These are phyloP conservation scores for Pseudomassariella vexata DNA, from an alignment of 2,329 filamentous ascomycete species.

Conservation along the genomic window DNA sequence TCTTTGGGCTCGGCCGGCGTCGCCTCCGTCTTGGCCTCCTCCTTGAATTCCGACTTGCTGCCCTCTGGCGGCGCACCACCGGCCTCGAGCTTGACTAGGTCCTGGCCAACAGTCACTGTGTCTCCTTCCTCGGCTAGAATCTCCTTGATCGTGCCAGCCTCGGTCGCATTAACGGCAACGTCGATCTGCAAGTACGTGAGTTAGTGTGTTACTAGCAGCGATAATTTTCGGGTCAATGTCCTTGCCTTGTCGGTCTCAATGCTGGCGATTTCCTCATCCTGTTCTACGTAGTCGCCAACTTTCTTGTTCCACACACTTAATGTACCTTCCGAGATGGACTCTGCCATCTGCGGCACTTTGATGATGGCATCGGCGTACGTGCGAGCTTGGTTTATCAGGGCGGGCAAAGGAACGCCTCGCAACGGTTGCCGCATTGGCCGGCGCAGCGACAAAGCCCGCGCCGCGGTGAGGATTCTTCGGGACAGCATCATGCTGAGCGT, in stretches of 20 bases:
- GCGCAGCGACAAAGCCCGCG: constrained; percentile 31
- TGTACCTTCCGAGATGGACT: constrained; percentile 96
- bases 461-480: constrained; percentile 29
- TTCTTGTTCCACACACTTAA: constrained; percentile 92
- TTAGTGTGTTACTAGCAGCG: constrained; percentile 5
- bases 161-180: constrained; percentile 89
- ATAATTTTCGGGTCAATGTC: constrained; percentile 1
- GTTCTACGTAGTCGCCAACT: constrained; percentile 88
- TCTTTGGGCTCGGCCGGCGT: constrained; percentile 37
- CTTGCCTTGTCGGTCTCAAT: constrained; percentile 97
- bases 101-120: constrained; percentile 90
- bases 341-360: constrained; percentile 96
- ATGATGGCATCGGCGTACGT: constrained; percentile 75
- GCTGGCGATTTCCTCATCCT: constrained; percentile 95
- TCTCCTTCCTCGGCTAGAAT: constrained; percentile 90
- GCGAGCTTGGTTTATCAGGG: constrained; percentile 51
- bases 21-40: constrained; percentile 38
- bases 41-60: constrained; percentile 54
- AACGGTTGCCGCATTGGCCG: constrained; percentile 33
- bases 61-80: constrained; percentile 58
- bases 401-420: constrained; percentile 38
- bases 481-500: constrained; percentile 25
- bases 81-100: constrained; percentile 79
- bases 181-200: constrained; percentile 62
- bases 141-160: constrained; percentile 86